Percentiles rank a stretch among this genome's conserved stretches.
Conservation (phyloP, 1,139 yeast species). For the Scheffersomyces insectosa region DNA sequence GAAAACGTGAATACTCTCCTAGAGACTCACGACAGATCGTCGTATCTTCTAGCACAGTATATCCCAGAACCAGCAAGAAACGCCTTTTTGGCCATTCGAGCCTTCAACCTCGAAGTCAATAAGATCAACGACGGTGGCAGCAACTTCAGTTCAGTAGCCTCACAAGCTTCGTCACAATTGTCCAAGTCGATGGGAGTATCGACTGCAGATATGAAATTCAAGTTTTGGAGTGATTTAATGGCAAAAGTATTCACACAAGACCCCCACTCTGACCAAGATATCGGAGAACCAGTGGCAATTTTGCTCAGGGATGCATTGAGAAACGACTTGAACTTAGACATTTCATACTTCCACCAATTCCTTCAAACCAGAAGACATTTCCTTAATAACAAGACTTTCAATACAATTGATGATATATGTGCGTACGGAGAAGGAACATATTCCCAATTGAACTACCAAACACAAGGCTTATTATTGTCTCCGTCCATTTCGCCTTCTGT, state of each 20-base stretch:
- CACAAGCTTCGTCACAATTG: slow-evolving; percentile 32
- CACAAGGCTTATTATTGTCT: slow-evolving; percentile 63
- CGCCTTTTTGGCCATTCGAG: slow-evolving; percentile 66
- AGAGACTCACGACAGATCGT: slow-evolving; percentile 59
- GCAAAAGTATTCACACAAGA: slow-evolving; percentile 40
- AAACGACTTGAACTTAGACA: slow-evolving; percentile 52
- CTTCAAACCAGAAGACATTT: slow-evolving; percentile 61
- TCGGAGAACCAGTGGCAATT: slow-evolving; percentile 69
- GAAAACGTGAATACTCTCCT: slow-evolving; percentile 44
- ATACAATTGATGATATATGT: slow-evolving; percentile 59
- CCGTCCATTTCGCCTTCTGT: slow-evolving; percentile 61
- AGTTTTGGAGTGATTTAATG: slow-evolving; percentile 61
- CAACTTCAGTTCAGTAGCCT: slow-evolving; percentile 32
- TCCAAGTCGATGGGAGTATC: slow-evolving; percentile 40
- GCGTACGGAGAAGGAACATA: slow-evolving; percentile 80
- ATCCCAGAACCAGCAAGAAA: slow-evolving; percentile 68
- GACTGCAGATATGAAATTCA: slow-evolving; percentile 55
- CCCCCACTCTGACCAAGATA: slow-evolving; percentile 35
- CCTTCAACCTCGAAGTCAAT: slow-evolving; percentile 68
- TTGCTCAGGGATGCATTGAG: slow-evolving; percentile 52
- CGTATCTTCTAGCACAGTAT: slow-evolving; percentile 67
- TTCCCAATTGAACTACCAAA: slow-evolving; percentile 70
- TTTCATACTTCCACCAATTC: slow-evolving; percentile 59
- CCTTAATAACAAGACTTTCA: slow-evolving; percentile 44
- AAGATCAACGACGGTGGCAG: slow-evolving; percentile 53